Evolutionary conservation across 176 grass and related monocot genomes (phyloP), one percentile per base, ranked within the genome.

Genomic region (Eleusine coracana): DNA sequence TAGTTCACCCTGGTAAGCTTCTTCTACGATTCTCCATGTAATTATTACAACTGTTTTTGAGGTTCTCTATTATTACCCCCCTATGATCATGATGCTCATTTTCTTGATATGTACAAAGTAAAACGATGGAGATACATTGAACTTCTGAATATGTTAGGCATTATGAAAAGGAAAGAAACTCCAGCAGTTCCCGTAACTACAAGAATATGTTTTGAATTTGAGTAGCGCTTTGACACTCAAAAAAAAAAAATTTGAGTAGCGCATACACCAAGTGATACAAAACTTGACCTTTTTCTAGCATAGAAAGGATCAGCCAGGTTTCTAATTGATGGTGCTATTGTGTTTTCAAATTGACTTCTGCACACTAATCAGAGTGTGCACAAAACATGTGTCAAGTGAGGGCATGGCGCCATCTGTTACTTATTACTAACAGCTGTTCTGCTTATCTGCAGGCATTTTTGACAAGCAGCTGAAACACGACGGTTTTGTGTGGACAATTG

Each of bases 401-500:
- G 0, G 0, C 44, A 21, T 65, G 41, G 10, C 0, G 0, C 49
- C 73, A 61, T 49, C 56, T 84, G 20, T 74, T 11, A 58, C 2
- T 74, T 80, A 40, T 71, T 58, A 66, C 78, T 15, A 21, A 67
- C 67, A 44, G 10, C 14, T 69, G 14, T 36, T 15, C 45, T 79
- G 5, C 68, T 82, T 38, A 77, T 80, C 49, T 89, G 38, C 83
- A 99, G 96, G 86, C 28, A 88, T 99, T 83, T 89, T 92, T 40
- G 87, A 99, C 85, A 99, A 96, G 55, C 87, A 84, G 64, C 83
- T 99, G 68, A 99, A 94, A 80, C 90, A 82, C 73, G 96, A 99
- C 39, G 91, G 94, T 80, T 99, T 99, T 88, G 83, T 99, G 76
- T 96, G 93, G 96, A 62, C 91, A 31, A 81, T 99, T 71, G 96